Base-by-base conservation (phyloP, 345 rosid genomes). In the Rhizophora apiculata region DNA sequence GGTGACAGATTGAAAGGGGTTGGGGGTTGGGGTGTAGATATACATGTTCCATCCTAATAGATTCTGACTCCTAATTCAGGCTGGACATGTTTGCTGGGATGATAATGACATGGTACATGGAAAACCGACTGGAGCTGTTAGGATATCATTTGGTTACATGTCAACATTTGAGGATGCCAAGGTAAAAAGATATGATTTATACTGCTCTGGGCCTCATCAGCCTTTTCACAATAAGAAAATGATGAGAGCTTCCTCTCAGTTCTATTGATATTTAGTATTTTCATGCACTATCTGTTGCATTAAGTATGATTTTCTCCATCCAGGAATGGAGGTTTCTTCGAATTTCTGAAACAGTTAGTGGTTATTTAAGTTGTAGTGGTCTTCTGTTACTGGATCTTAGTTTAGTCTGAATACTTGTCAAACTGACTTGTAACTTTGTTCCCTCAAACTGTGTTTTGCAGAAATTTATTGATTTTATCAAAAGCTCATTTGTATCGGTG, bases 11-110 rank as follows among this genome's bases (percentile, higher is more conserved):
- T 56, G 24, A 10, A 7, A 31, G 15, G 39, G 32, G 39, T 11
- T 21, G 16, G 21, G 37, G 49, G 19, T 21, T 18, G 21, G 6
- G 8, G 16, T 0, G 6, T 0, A 11, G 24, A 30, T 3, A 70
- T 52, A 15, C 21, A 2, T 27, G 31, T 51, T 54, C 24, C 61
- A 54, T 20, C 51, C 24, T 43, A 13, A 43, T 43, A 43, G 49
- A 43, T 34, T 34, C 5, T 43, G 49, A 15, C 15, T 54, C 64
- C 54, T 56, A 56, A 58, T 67, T 57, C 86, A 95, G 99, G 96
- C 88, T 64, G 99, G 99, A 67, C 99, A 92, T 85, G 70, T 85
- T 65, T 95, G 99, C 79, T 89, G 97, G 99, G 99, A 95, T 85
- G 99, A 87, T 79, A 85, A 86, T 76, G 99, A 95, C 72, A 77